Evolutionary conservation across 2,329 filamentous ascomycete species (phyloP), one percentile per base, ranked within the genome.

Genomic region (Emergomyces africanus): DNA sequence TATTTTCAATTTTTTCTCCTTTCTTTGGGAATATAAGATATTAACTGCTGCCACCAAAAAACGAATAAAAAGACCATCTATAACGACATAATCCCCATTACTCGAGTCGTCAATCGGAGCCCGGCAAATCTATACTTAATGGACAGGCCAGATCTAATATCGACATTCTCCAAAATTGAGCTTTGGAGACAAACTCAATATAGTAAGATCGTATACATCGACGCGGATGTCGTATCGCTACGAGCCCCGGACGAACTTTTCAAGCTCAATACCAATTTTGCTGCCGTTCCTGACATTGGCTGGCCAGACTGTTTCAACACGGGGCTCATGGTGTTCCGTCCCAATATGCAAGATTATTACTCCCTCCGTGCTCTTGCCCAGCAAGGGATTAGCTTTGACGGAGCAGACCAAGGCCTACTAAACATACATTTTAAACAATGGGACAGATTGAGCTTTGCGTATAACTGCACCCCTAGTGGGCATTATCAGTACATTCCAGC

Each of bases 301-400:
- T 99, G 94, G 94, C 94, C 94, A 39, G 94, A 99, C 75, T 83
- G 91, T 62, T 97, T 97, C 83, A 99, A 99, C 75, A 90, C 88
- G n/a, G 94, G 94, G 68, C 84, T 99, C 66, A 95, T 99, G 90
- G 90, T 90, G 41, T 75, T 99, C 61, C 86, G 81, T 18, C 94
- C 94, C 39, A 87, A 92, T 73, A 79, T 91, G 81, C 87, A 86
- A 60, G 91, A 95, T 65, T 97, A 91, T 74, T 86, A 90, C 74
- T 88, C 89, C 48, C 80, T 99, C 69, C 79, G 85, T 63, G 89
- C 88, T 63, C 84, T 96, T 79, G 90, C 94, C 30, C 83, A 90
- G 66, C 81, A 85, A 59, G 91, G 91, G 30, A 88, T 92, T 70
- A 96, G 91, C 64, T 99, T 99, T 69, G 94, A 99, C 71, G 94